Evolutionary conservation across 2,329 filamentous ascomycete genomes (phyloP).

Genomic region (Xylogone sp.): DNA sequence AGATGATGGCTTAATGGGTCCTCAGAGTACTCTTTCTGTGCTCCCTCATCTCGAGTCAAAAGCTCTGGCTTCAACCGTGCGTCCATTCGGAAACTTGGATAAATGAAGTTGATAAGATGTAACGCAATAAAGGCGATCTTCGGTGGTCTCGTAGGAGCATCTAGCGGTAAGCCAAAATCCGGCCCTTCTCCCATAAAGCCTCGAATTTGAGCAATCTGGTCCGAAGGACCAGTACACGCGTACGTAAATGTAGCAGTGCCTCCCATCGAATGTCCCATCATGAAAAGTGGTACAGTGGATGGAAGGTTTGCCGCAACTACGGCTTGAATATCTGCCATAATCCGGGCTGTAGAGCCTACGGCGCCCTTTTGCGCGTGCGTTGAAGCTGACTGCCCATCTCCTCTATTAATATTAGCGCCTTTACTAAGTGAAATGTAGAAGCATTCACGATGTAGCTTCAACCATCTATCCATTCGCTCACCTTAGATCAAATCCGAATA

Average conservation of each 20-base stretch:
- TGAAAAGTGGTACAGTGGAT: neutral
- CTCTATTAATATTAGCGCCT: neutral
- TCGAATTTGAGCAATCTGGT: neutral
- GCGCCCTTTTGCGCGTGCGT: neutral
- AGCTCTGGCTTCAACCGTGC: neutral
- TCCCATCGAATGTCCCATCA: neutral
- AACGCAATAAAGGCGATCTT: neutral
- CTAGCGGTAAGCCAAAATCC: neutral
- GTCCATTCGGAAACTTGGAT: neutral
- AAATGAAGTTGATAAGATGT: neutral
- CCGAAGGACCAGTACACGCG: neutral
- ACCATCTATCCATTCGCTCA: neutral
- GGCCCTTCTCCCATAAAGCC: neutral
- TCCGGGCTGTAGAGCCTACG: neutral
- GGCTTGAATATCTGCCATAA: neutral
- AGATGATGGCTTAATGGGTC: neutral
- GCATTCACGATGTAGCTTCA: too few relatives aligned
- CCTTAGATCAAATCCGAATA: neutral
- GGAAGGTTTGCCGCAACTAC: neutral
- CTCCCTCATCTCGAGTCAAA: neutral
- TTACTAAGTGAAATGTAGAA: too few relatives aligned
- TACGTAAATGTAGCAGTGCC: neutral
- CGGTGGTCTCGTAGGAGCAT: neutral
- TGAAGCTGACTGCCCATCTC: neutral
- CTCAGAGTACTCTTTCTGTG: neutral